Evolutionary conservation across 805 yeast genomes (phyloP), one percentile per base, ranked within the genome.

Genomic region (Yarrowia sp.): DNA sequence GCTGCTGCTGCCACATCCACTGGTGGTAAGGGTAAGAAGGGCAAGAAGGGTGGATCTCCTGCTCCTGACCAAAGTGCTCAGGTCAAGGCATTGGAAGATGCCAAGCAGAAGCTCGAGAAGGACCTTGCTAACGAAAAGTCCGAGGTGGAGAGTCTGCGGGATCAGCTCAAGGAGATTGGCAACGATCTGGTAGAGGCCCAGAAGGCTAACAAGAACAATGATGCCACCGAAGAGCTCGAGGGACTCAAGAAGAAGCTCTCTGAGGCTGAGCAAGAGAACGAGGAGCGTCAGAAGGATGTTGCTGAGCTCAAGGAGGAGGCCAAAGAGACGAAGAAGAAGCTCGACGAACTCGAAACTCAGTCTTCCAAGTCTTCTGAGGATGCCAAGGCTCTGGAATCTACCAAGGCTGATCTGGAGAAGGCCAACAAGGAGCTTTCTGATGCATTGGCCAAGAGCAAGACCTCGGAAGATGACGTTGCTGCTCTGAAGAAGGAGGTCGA

Each of bases 81-180:
- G 33, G 46, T 70, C 34, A 69, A 55, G 30, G 47, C 17, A 3
- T 30, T 68, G 52, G 53, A 70, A 10, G 53, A 39, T 20, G 52
- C 50, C 24, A 65, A 69, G 58, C 43, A 71, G 30, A 42, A 38
- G 19, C 40, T 63, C 47, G 52, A 56, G 30, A 20, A 53, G 12
- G 73, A 66, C 9, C 66, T 61, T 13, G 66, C 46, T 7, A 47
- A 19, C 12, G 66, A 61, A 36, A 61, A 61, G 55, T 36, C 53
- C 13, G 97, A 92, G 73, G 78, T 92, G 17, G 92, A 86, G 56
- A 83, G 81, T 65, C 80, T 90, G 64, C 85, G 87, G 73, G 97
- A 92, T 68, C 90, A 89, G 91, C 76, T 93, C 66, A 83, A 83
- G 70, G 86, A 85, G 68, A 82, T 92, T 34, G 97, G 97, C 0